Base-by-base conservation (phyloP, 441 rosid species). In the Cnidoscolus chayamansa region DNA sequence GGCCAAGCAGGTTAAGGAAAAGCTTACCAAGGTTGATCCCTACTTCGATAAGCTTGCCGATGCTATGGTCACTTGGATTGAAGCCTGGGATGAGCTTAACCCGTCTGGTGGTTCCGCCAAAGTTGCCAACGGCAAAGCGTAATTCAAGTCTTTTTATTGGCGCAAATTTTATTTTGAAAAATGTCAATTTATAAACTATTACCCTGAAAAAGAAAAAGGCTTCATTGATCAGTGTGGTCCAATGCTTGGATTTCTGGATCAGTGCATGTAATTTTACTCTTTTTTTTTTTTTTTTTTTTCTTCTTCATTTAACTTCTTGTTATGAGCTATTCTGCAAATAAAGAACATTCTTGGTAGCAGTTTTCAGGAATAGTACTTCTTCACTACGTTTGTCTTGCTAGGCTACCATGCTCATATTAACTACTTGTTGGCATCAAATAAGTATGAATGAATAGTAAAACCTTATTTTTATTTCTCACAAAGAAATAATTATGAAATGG, bases 61-160 rank as follows among this genome's bases (percentile, higher is more conserved):
- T 58, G 98, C 98, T 78, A 94, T 92, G 98, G 90, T 91, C 59
- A 91, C 96, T 31, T 93, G 98, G 98, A 88, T 93, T 60, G 93
- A 90, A 65, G 96, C 96, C 70, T 93, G 98, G 98, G 98, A 93
- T 57, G 94, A 91, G 81, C 96, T 89, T 50, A 93, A 93, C 88
- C 86, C 91, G 19, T 2, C 86, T 6, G 84, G 80, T 8, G 77
- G 79, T 65, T 30, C 79, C 70, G 65, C 72, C 16, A 63, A 3
- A 2, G 70, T 40, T 13, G 12, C 84, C 47, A 85, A 76, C 31
- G 90, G 82, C 78, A 83, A 82, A 67, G 84, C 88, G 2, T 49
- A 77, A 78, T 74, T 71, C n/a, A 65, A 78, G 40, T 43, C 17
- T 60, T 37, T 70, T 43, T 2, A 48, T 12, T 10, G 48, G 66